These are phyloP conservation scores for Peronospora farinosa DNA, from an alignment of 352 stramenopile species.

Conservation along the genomic window DNA sequence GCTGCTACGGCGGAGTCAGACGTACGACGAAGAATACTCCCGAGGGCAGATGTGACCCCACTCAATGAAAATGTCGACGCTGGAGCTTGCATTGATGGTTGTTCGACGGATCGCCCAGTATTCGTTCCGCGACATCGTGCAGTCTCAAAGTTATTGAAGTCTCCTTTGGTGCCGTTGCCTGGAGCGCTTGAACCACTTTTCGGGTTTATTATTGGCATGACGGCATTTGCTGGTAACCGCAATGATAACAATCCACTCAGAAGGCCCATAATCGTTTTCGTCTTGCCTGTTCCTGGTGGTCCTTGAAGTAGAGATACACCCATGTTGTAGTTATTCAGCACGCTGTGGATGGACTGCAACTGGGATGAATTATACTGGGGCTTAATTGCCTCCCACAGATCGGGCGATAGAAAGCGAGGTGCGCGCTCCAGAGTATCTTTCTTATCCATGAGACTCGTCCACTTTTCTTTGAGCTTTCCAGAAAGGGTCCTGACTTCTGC, in stretches of 20 bases:
- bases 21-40: slow-evolving; percentile 57
- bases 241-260: slow-evolving; percentile 71
- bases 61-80: slow-evolving; percentile 51
- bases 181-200: slow-evolving; percentile 20
- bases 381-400: slow-evolving; percentile 71
- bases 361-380: slow-evolving; percentile 82
- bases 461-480: slow-evolving; percentile 65
- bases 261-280: slow-evolving; percentile 87
- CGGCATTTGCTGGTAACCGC: slow-evolving; percentile 40
- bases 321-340: slow-evolving; percentile 82
- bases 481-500: slow-evolving; percentile 40
- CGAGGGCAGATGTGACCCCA: slow-evolving; percentile 37
- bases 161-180: slow-evolving; percentile 12
- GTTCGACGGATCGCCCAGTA: slow-evolving; percentile 6
- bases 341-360: slow-evolving; percentile 81
- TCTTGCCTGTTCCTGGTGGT: slow-evolving; percentile 93
- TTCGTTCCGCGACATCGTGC: slow-evolving; percentile 28
- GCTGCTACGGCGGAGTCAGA: slow-evolving; percentile 13
- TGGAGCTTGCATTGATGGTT: slow-evolving; percentile 6
- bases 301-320: slow-evolving; percentile 90
- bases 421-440: slow-evolving; percentile 49
- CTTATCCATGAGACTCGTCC: slow-evolving; percentile 67
- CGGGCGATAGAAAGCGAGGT: slow-evolving; percentile 52
- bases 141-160: slow-evolving; percentile 52
- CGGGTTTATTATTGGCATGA: slow-evolving; percentile 28